Evolutionary conservation across 2,329 filamentous ascomycete genomes (phyloP).

Genomic region (Apiospora arundinis): DNA sequence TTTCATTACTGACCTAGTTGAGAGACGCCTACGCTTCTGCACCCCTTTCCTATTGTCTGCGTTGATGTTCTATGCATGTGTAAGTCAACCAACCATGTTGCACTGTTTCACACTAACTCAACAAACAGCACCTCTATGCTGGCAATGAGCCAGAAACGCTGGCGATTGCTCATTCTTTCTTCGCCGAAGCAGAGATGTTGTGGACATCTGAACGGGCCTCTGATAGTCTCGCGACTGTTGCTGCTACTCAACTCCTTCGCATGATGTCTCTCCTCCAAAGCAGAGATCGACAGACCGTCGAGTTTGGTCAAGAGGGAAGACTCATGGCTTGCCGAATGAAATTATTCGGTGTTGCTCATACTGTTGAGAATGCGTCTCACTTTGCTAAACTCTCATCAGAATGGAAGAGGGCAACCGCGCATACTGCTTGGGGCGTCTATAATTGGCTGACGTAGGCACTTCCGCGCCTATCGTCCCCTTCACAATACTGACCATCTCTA

Average conservation of each 20-base stretch:
- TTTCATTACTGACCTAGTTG: slow-evolving; percentile 30
- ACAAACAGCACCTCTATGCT: slow-evolving; percentile 2
- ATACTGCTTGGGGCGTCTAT: slow-evolving; percentile 22
- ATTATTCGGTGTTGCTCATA: slow-evolving; percentile 19
- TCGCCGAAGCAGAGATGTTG: slow-evolving; percentile 18
- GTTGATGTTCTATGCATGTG: slow-evolving; percentile 29
- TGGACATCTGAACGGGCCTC: slow-evolving; percentile 18
- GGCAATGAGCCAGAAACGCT: not conserved
- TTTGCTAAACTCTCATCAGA: not conserved
- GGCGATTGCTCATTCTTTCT: slow-evolving; percentile 5
- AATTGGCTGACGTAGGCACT: slow-evolving; percentile 21
- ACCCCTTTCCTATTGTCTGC: slow-evolving; percentile 28
- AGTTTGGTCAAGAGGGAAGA: not conserved
- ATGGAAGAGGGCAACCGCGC: slow-evolving; percentile 21
- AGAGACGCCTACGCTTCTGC: slow-evolving; percentile 27
- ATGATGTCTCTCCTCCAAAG: not conserved
- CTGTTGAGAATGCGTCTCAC: not conserved
- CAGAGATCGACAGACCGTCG: not conserved
- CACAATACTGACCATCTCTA: not conserved
- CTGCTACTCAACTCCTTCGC: slow-evolving; percentile 8
- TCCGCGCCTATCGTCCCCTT: not conserved
- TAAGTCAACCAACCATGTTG: slow-evolving; percentile 26
- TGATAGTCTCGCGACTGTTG: slow-evolving; percentile 11
- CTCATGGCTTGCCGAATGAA: slow-evolving; percentile 9
- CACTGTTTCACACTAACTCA: slow-evolving; percentile 26